Evolutionary conservation across 306 rosid genomes (phyloP), one percentile per base, ranked within the genome.

Genomic region (Acacia confusa): DNA sequence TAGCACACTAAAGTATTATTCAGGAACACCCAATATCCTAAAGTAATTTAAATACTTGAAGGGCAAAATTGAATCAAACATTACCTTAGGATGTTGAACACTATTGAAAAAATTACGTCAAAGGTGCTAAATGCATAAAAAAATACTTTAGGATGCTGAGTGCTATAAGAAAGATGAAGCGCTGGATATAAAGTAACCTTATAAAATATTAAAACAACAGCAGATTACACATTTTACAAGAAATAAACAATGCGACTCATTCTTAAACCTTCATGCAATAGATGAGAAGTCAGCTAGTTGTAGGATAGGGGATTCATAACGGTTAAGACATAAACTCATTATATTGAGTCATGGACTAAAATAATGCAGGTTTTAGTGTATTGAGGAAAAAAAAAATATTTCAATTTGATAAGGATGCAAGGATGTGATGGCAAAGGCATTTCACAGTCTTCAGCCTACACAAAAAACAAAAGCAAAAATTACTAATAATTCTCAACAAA

Each of bases 371-470:
- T 57, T 57, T n/a, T 22, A 22, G 11, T 57, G 64, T 9, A 10
- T 57, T 57, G 2, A 57, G 8, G 7, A 0, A 4, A 50, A 1
- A 0, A 19, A 0, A 53, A 1, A 17, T 11, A 71, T 70, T 78
- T 24, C 50, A 70, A 84, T 70, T 15, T 66, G 27, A 79, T 72
- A 45, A 86, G 92, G 94, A 90, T 92, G 91, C 97, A 86, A 61
- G 97, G 79, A 67, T 89, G 82, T 67, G 94, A 52, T 58, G 90
- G 90, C 79, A 90, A 70, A 75, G 90, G 88, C 67, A 90, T 80
- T 71, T 89, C 94, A 78, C 65, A 68, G 47, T 92, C 94, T 60
- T 84, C 95, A 50, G 57, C 94, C 97, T 92, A 81, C 88, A 88
- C 38, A 75, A 73, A 73, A 86, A 78, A 68, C 32, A 85, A 66